Evolutionary conservation across 2,329 filamentous ascomycete genomes (phyloP).

Genomic region (Stagonosporopsis cucurbitacearum): DNA sequence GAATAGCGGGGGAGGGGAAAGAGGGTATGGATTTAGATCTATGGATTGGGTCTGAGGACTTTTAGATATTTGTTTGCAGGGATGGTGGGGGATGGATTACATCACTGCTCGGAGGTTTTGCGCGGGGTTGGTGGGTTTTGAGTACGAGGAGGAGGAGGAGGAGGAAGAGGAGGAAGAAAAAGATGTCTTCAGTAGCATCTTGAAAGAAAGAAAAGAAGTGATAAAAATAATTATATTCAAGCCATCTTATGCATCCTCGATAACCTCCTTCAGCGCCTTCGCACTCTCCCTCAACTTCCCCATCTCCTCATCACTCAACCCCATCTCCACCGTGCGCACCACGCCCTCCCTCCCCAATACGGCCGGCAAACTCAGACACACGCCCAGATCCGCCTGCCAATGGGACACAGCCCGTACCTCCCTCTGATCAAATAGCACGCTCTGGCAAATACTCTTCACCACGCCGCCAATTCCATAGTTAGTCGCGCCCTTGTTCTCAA

Average conservation of each 20-base stretch:
- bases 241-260: slow-evolving; percentile 5
- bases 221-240: too few relatives aligned
- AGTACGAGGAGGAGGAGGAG: too few relatives aligned
- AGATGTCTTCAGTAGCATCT: too few relatives aligned
- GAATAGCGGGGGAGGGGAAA: too few relatives aligned
- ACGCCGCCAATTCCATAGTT: slow-evolving; percentile 33
- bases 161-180: too few relatives aligned
- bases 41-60: too few relatives aligned
- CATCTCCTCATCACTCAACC: slow-evolving; percentile 18
- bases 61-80: too few relatives aligned
- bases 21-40: too few relatives aligned
- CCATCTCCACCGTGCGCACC: slow-evolving; percentile 17
- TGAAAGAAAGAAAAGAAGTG: too few relatives aligned
- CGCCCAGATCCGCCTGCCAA: slow-evolving; percentile 20
- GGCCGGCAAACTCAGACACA: slow-evolving; percentile 27
- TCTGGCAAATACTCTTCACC: slow-evolving; percentile 25
- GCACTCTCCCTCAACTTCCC: slow-evolving; percentile 21
- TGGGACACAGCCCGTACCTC: slow-evolving; percentile 22
- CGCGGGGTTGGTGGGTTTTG: too few relatives aligned
- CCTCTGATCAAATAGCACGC: slow-evolving; percentile 22
- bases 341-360: slow-evolving; percentile 25
- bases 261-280: slow-evolving; percentile 21
- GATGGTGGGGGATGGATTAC: too few relatives aligned
- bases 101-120: too few relatives aligned
- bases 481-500: slow-evolving; percentile 29